A percentile compares a stretch with the other conserved stretches of the same genome.
phyloP scores from a whole-genome alignment of 495 filamentous ascomycete genomes.

The Aspergillus sclerotiicarbonarius region DNA sequence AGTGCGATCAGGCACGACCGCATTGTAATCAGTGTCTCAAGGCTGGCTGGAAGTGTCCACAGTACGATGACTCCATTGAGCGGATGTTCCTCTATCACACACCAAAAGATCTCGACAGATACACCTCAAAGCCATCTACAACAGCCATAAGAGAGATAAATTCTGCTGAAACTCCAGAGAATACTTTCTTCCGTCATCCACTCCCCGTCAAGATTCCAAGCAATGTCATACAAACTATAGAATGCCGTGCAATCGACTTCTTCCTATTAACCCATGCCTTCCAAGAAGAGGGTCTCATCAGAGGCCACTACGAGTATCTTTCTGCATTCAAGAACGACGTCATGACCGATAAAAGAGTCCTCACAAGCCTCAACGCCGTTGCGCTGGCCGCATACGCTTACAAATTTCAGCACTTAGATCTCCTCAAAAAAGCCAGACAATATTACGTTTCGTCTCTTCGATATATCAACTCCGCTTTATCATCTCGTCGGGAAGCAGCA shows the following conservation, averaged over 20 bases:
- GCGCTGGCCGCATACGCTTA: constrained; percentile 10
- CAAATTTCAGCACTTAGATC: neutral
- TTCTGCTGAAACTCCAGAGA: neutral
- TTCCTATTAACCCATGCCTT: constrained; percentile 4
- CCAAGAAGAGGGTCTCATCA: neutral
- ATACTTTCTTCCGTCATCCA: neutral
- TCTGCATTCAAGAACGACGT: neutral
- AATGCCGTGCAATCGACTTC: constrained; percentile 3
- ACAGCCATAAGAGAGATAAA: neutral
- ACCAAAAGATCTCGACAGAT: neutral
- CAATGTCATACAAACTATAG: neutral
- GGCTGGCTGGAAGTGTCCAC: constrained; percentile 8
- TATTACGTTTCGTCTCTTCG: neutral
- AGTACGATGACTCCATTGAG: constrained; percentile 6
- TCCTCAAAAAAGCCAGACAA: neutral
- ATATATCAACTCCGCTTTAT: neutral
- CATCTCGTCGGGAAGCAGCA: neutral
- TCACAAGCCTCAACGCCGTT: neutral
- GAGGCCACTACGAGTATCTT: constrained; percentile 9
- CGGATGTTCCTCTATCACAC: constrained; percentile 10
- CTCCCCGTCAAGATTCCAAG: neutral
- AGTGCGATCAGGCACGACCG: constrained; percentile 6
- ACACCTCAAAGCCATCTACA: neutral
- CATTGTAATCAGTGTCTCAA: constrained; percentile 5
- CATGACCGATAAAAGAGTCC: neutral